Percentiles rank a stretch among this genome's conserved stretches.
Conservation (phyloP, 208 protist species). For the Acanthamoeba triangularis region DNA sequence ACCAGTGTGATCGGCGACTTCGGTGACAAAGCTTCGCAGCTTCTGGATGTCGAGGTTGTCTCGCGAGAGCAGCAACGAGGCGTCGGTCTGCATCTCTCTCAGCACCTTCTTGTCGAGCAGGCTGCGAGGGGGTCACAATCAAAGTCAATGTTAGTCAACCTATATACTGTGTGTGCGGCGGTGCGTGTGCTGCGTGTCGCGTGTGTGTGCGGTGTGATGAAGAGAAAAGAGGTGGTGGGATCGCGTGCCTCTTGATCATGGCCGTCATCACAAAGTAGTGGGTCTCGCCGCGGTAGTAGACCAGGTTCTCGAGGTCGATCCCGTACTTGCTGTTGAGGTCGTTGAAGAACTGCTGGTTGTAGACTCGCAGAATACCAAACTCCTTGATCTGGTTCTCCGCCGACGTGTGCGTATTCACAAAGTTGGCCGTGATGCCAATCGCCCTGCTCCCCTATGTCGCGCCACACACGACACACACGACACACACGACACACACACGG, state of each 20-base stretch:
- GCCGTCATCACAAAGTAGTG: constrained; percentile 78
- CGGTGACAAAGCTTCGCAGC: neutral
- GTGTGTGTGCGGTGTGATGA: neutral
- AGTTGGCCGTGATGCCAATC: constrained; percentile 75
- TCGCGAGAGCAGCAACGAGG: neutral
- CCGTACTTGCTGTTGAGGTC: constrained; percentile 17
- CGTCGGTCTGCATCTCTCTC: constrained; percentile 24
- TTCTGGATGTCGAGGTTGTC: constrained; percentile 12
- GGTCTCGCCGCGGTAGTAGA: constrained; percentile 73
- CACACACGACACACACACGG: too few relatives aligned
- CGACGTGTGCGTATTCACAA: constrained; percentile 57
- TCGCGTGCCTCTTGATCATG: constrained; percentile 31
- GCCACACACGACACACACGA: too few relatives aligned
- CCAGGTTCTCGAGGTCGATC: constrained; percentile 73
- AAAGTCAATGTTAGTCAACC: too few relatives aligned
- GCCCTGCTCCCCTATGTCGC: constrained; percentile 52
- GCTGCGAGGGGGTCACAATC: too few relatives aligned
- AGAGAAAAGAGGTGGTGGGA: neutral
- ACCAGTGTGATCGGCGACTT: too few relatives aligned
- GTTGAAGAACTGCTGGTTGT: constrained; percentile 73
- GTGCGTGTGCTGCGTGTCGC: too few relatives aligned
- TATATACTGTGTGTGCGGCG: too few relatives aligned
- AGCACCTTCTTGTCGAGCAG: constrained; percentile 14
- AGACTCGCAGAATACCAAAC: constrained; percentile 58
- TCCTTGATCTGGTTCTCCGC: constrained; percentile 43